A percentile compares a stretch with the other conserved stretches of the same genome.
Conservation (phyloP, 1,139 yeast species). For the Blastobotrys persicus region DNA sequence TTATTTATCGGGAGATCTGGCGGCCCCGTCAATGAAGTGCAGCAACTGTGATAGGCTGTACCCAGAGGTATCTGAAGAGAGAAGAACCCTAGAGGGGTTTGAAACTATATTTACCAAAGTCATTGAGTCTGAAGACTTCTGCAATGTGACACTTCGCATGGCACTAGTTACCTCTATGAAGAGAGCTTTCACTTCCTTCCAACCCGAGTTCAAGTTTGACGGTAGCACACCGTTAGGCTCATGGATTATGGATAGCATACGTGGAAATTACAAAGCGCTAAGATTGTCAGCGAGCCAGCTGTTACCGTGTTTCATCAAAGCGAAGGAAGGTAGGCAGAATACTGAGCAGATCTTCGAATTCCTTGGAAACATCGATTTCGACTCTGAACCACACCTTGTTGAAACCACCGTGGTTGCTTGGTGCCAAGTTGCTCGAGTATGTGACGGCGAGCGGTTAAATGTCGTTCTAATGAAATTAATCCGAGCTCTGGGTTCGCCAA, state of each 20-base stretch:
- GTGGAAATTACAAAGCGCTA: slow-evolving; percentile 29
- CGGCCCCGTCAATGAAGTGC: slow-evolving; percentile 6
- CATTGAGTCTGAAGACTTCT: slow-evolving; percentile 20
- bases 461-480: slow-evolving; percentile 58
- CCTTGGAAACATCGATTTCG: slow-evolving; percentile 21
- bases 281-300: slow-evolving; percentile 29
- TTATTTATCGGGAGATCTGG: slow-evolving; percentile 14
- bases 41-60: slow-evolving; percentile 9
- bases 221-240: slow-evolving; percentile 24
- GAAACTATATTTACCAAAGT: slow-evolving; percentile 16
- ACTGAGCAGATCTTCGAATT: slow-evolving; percentile 22
- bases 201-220: slow-evolving; percentile 23
- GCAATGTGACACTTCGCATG: slow-evolving; percentile 19
- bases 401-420: slow-evolving; percentile 64
- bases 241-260: slow-evolving; percentile 32
- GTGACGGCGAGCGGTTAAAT: slow-evolving; percentile 63
- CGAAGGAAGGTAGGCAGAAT: slow-evolving; percentile 14
- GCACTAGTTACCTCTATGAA: slow-evolving; percentile 23
- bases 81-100: slow-evolving; percentile 14
- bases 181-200: slow-evolving; percentile 21
- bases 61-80: neutral
- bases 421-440: slow-evolving; percentile 57
- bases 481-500: slow-evolving; percentile 56
- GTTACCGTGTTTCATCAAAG: slow-evolving; percentile 25
- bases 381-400: slow-evolving; percentile 41